A percentile compares a stretch with the other conserved stretches of the same genome.
These are phyloP conservation scores for Debaryomyces psychrophilus DNA, from an alignment of 1,139 yeast genomes.

Conservation along the genomic window DNA sequence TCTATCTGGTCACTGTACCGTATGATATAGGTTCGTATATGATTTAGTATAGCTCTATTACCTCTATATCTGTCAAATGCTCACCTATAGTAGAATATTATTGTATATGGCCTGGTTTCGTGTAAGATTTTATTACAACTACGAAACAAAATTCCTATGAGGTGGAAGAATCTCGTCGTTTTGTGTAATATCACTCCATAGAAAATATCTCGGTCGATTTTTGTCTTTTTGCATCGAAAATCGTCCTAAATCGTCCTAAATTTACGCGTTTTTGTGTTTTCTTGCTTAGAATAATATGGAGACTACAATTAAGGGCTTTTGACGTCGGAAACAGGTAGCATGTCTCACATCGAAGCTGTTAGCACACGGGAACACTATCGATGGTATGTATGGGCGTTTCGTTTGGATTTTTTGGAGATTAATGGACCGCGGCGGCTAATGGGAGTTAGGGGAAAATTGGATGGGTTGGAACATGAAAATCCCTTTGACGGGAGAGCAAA, in stretches of 20 bases:
- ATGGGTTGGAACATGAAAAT: neutral
- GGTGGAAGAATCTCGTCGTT: slow-evolving; percentile 3
- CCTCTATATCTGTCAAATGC: slow-evolving; percentile 3
- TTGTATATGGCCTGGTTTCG: neutral
- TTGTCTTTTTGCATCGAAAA: neutral
- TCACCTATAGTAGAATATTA: neutral
- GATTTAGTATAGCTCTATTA: slow-evolving; percentile 1
- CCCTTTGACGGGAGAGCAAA: too few species aligned
- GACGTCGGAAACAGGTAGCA: neutral
- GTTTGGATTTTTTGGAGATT: neutral
- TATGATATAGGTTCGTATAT: neutral
- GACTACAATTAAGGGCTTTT: neutral
- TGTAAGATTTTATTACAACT: neutral
- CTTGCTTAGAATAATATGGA: neutral
- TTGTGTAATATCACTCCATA: slow-evolving; percentile 10
- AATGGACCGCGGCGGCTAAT: neutral
- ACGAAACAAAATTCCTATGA: slow-evolving; percentile 4
- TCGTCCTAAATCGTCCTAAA: neutral
- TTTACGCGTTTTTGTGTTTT: slow-evolving; percentile 12
- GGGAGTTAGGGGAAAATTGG: neutral
- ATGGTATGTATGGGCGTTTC: neutral
- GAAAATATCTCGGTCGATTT: slow-evolving; percentile 1
- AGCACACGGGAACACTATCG: neutral
- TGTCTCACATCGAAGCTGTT: neutral
- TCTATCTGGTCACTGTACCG: slow-evolving; percentile 1